Percentiles rank a stretch among this genome's conserved stretches.
These are phyloP conservation scores for Saccharomycodes ludwigii DNA, from an alignment of 805 yeast genomes.

Conservation along the genomic window DNA sequence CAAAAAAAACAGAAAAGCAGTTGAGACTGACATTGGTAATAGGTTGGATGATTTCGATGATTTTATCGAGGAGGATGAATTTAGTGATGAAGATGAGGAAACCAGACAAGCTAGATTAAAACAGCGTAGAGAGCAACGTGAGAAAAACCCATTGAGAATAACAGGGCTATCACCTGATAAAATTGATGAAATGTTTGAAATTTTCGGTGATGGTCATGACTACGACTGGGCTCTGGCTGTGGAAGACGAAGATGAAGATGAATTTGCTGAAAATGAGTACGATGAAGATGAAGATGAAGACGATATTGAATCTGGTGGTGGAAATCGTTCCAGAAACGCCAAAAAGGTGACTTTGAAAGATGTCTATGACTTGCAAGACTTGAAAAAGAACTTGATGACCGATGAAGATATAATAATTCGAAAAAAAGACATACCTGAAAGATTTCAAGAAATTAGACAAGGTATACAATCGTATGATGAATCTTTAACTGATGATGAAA, in stretches of 20 bases:
- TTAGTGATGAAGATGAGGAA: constrained; percentile 73
- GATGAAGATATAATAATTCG: constrained; percentile 85
- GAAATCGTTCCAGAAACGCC: constrained; percentile 14
- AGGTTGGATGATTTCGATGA: constrained; percentile 81
- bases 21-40: constrained; percentile 23
- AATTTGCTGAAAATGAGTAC: constrained; percentile 27
- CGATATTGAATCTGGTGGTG: constrained; percentile 29
- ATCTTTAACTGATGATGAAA: constrained; percentile 48
- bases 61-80: constrained; percentile 94
- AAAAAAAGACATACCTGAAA: constrained; percentile 80
- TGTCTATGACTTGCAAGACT: constrained; percentile 89
- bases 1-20: constrained; percentile 9
- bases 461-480: constrained; percentile 53
- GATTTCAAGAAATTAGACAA: constrained; percentile 67
- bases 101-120: constrained; percentile 30
- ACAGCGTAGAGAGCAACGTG: constrained; percentile 29
- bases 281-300: constrained; percentile 24
- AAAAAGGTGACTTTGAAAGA: constrained; percentile 53
- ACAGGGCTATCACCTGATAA: constrained; percentile 74
- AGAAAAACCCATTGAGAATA: constrained; percentile 43
- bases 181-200: constrained; percentile 84
- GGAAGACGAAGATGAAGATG: constrained; percentile 55
- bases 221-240: constrained; percentile 97
- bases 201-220: constrained; percentile 94
- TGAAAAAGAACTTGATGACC: constrained; percentile 81